These are phyloP conservation scores for Drechslerella stenobrocha DNA, from an alignment of 2,329 filamentous ascomycete genomes.

Conservation along the genomic window DNA sequence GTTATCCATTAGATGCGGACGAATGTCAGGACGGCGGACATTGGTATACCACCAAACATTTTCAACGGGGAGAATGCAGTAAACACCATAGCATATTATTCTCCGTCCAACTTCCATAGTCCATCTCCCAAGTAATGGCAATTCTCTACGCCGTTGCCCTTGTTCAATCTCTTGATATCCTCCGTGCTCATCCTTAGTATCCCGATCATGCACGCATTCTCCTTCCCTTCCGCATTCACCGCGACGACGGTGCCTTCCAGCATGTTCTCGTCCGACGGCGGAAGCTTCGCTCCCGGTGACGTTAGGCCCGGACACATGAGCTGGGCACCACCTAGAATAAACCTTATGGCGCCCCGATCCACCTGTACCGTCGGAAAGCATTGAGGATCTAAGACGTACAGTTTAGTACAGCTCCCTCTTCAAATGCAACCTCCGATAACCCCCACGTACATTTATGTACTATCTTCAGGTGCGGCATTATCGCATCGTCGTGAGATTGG, in stretches of 20 bases:
- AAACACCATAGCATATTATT: conserved; percentile 55
- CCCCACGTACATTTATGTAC: conserved; percentile 65
- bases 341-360: conserved; percentile 93
- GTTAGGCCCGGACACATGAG: conserved; percentile 96
- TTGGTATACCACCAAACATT: too few species aligned
- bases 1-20: too few species aligned
- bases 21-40: too few species aligned
- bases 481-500: conserved; percentile 75
- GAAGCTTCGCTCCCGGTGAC: conserved; percentile 76
- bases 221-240: conserved; percentile 89
- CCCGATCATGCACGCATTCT: conserved; percentile 85
- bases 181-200: conserved; percentile 79
- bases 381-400: conserved; percentile 63
- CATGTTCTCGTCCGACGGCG: conserved; percentile 64
- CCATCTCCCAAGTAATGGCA: conserved; percentile 94
- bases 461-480: conserved; percentile 84
- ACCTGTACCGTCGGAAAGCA: conserved; percentile 84
- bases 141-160: conserved; percentile 90
- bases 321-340: conserved; percentile 88
- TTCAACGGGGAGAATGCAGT: not conserved
- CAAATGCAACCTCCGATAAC: not conserved
- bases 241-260: conserved; percentile 82
- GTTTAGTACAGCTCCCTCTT: not conserved
- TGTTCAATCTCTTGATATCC: conserved; percentile 91
- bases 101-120: conserved; percentile 74